A percentile compares a stretch with the other conserved stretches of the same genome.
These are phyloP conservation scores for Gracilaria gracilis DNA, from an alignment of 23 red algal species.

Conservation along the genomic window DNA sequence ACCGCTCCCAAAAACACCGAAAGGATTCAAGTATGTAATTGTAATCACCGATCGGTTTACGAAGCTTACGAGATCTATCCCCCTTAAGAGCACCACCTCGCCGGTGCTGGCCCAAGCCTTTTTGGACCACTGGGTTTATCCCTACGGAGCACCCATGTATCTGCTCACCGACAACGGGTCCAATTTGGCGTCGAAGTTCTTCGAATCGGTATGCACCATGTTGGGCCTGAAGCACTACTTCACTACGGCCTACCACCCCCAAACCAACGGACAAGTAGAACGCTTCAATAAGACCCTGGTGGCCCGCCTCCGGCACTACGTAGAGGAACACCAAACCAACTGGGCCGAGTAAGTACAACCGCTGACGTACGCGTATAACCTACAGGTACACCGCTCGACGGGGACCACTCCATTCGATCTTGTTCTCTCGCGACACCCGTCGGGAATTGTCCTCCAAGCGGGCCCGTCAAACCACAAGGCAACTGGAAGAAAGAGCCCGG, in stretches of 20 bases:
- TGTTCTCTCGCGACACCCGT: background rate
- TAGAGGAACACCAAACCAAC: background rate
- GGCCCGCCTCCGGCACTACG: background rate
- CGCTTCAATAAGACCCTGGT: background rate
- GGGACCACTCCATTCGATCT: background rate
- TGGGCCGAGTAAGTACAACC: too few species aligned
- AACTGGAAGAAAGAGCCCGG: background rate
- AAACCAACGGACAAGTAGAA: conserved; percentile 15
- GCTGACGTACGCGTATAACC: too few species aligned
- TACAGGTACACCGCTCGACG: background rate
- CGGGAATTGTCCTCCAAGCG: background rate
- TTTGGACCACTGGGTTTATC: background rate
- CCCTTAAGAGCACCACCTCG: too few species aligned
- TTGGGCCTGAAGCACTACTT: background rate
- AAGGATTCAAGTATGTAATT: background rate
- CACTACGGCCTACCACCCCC: conserved; percentile 19
- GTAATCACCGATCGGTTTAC: conserved; percentile 16
- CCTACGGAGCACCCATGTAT: background rate
- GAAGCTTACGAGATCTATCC: background rate
- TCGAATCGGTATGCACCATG: background rate
- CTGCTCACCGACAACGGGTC: background rate
- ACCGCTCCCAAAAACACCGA: background rate
- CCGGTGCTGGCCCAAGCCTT: background rate
- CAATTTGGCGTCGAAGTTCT: conserved; percentile 2
- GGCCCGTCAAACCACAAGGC: background rate